Conservation (phyloP, 768 basidiomycete genomes). For the Cubamyces sp. region DNA sequence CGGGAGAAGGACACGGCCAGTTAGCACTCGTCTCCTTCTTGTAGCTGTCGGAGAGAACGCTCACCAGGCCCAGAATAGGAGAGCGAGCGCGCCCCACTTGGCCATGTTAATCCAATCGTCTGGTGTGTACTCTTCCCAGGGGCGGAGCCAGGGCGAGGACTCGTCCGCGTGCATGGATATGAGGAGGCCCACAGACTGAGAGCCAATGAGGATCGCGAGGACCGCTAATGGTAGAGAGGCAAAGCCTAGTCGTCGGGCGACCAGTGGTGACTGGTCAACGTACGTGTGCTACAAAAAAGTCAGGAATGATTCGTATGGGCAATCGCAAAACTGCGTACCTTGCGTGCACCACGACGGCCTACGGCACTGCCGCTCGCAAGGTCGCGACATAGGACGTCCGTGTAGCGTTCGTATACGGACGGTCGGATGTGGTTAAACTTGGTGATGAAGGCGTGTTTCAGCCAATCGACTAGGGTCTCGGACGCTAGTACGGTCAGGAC, state of each 20-base stretch:
- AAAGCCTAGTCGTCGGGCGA: constrained; percentile 92
- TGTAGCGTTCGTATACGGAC: constrained; percentile 92
- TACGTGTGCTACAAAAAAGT: constrained; percentile 69
- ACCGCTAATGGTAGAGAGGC: constrained; percentile 91
- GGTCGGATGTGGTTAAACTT: constrained; percentile 99
- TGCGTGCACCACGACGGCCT: constrained; percentile 67
- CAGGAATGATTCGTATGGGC: not conserved
- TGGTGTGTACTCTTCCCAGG: constrained; percentile 43
- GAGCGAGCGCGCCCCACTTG: constrained; percentile 69
- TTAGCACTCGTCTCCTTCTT: not conserved
- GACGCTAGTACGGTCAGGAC: constrained; percentile 89
- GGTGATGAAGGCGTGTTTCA: constrained; percentile 99
- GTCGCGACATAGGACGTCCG: constrained; percentile 94
- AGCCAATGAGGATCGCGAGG: constrained; percentile 74
- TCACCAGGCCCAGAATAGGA: constrained; percentile 86
- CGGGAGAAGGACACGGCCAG: not conserved
- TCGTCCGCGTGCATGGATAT: constrained; percentile 45
- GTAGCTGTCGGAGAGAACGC: constrained; percentile 29
- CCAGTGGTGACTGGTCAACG: constrained; percentile 94
- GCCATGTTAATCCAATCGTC: constrained; percentile 54
- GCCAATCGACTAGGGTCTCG: constrained; percentile 96
- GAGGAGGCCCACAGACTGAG: constrained; percentile 68
- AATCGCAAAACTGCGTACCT: constrained; percentile 47
- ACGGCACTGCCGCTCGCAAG: constrained; percentile 79
- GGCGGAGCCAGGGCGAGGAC: constrained; percentile 49